These are phyloP conservation scores for Isoetes taiwanensis DNA, from an alignment of 75 land plant genomes.

Conservation along the genomic window DNA sequence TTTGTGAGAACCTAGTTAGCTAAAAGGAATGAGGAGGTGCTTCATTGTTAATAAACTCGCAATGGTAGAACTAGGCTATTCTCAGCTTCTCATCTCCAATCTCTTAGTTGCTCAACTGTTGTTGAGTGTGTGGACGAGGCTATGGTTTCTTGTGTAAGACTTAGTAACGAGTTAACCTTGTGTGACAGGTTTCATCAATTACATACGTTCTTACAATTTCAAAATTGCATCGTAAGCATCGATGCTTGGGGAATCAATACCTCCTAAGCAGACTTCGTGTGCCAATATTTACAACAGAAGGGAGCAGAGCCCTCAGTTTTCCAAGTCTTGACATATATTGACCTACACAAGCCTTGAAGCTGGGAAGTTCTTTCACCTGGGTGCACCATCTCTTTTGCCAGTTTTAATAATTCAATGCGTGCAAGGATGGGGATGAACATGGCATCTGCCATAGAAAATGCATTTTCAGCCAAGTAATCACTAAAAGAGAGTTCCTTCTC, in stretches of 20 bases:
- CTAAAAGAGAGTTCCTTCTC: constrained; percentile 45
- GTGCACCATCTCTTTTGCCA: constrained; percentile 60
- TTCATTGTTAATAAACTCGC: too few relatives aligned
- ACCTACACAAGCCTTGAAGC: constrained; percentile 65
- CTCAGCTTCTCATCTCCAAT: too few relatives aligned
- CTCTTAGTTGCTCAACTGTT: too few relatives aligned
- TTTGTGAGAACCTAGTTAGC: too few relatives aligned
- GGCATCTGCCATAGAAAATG: constrained; percentile 68
- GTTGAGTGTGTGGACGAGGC: too few relatives aligned
- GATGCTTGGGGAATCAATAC: constrained; percentile 34
- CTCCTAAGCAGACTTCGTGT: constrained; percentile 42
- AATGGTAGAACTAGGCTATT: too few relatives aligned
- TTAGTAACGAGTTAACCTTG: too few relatives aligned
- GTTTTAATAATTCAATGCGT: constrained; percentile 42
- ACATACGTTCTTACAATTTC: too few relatives aligned
- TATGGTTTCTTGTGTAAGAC: too few relatives aligned
- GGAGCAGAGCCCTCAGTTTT: constrained; percentile 42
- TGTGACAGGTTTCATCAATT: too few relatives aligned
- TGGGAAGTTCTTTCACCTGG: constrained; percentile 40
- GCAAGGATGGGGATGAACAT: constrained; percentile 69
- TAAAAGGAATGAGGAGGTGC: too few relatives aligned
- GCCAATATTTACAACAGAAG: constrained; percentile 39
- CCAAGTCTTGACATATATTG: constrained; percentile 58
- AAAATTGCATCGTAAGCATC: too few relatives aligned
- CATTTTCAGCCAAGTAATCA: constrained; percentile 50